Conservation (phyloP, 495 filamentous ascomycete species). For the Penicillium arizonense region DNA sequence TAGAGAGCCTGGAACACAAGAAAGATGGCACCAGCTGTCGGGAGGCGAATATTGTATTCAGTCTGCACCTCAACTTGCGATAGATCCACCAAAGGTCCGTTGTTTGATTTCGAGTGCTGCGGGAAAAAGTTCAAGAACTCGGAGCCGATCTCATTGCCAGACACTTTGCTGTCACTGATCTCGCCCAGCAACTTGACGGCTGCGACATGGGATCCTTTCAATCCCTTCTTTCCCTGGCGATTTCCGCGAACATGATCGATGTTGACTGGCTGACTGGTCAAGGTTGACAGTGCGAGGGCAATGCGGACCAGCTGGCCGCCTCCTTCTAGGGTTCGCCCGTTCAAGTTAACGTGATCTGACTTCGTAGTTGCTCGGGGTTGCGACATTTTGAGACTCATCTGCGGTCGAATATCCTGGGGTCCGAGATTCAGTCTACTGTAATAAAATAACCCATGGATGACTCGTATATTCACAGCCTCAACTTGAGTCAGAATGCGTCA, state of each 20-base stretch:
- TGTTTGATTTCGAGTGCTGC: background rate
- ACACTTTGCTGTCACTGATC: constrained; percentile 58
- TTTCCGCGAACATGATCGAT: constrained; percentile 72
- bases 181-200: constrained; percentile 64
- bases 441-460: too few relatives aligned
- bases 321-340: constrained; percentile 76
- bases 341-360: constrained; percentile 41
- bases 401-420: too few relatives aligned
- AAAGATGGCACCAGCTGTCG: constrained; percentile 47
- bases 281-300: constrained; percentile 65
- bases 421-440: too few relatives aligned
- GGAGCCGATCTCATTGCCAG: constrained; percentile 55
- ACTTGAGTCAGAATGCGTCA: too few relatives aligned
- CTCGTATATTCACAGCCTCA: too few relatives aligned
- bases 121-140: constrained; percentile 53
- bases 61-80: constrained; percentile 9
- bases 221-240: constrained; percentile 54
- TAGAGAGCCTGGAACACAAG: constrained; percentile 83
- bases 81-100: constrained; percentile 9
- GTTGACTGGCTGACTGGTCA: constrained; percentile 62
- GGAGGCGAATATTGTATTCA: constrained; percentile 32
- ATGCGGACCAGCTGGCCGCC: constrained; percentile 81
- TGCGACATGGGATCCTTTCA: constrained; percentile 75
- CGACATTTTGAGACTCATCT: background rate
- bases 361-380: background rate